Base-by-base conservation (phyloP, 148 eudicot genomes). In the Camellia lanceoleosa region DNA sequence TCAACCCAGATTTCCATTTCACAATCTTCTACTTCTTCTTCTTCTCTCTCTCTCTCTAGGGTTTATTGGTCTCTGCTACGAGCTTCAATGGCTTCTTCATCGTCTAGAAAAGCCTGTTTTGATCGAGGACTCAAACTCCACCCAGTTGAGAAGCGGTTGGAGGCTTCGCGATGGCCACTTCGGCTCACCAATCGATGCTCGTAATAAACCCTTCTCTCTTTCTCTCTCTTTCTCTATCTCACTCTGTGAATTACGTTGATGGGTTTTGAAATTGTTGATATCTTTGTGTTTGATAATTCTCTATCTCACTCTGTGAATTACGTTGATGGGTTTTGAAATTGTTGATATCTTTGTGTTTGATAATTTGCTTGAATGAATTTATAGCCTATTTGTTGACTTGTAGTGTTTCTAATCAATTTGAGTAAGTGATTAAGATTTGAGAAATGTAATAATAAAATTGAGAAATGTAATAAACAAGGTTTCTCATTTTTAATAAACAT, bases 171-270 rank as follows among this genome's bases (percentile, higher is more conserved):
- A 84, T 62, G 86, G 86, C 74, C 71, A 73, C 30, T 74, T 49
- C 78, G 86, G 75, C 85, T 86, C 51, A 83, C 86, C 64, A 65
- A 74, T 43, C 83, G 84, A 49, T 86, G 88, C 88, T 83, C 79
- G 88, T 83, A 61, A 30, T 30, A 1, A 73, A 43, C 73, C 42
- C 14, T 13, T 1, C 52, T 6, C 19, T 6, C 20, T 6, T 1
- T 10, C 51, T n/a, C n/a, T n/a, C n/a, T n/a, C n/a, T n/a, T n/a
- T n/a, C n/a, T n/a, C n/a, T n/a, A n/a, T n/a, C n/a, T n/a, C n/a
- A n/a, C n/a, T n/a, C n/a, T n/a, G n/a, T n/a, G n/a, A n/a, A n/a
- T n/a, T n/a, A n/a, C n/a, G n/a, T n/a, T n/a, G n/a, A n/a, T n/a
- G n/a, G n/a, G n/a, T n/a, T n/a, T n/a, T n/a, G n/a, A n/a, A n/a